These are phyloP conservation scores for Thalassiosira pacifica DNA, from an alignment of 352 stramenopile species.

Conservation along the genomic window DNA sequence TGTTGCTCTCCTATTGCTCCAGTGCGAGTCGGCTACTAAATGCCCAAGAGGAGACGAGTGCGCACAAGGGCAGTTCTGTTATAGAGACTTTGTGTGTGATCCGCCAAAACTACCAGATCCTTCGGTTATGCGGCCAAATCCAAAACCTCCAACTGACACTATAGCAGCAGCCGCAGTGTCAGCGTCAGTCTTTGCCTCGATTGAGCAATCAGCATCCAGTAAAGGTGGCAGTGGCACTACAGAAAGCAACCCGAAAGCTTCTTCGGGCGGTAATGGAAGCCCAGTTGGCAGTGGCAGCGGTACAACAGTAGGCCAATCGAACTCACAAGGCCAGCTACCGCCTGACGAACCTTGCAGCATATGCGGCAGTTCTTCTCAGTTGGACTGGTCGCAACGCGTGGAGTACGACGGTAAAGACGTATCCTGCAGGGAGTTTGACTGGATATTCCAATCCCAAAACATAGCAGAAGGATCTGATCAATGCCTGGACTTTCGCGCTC, in stretches of 20 bases:
- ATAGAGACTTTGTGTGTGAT: constrained; percentile 62
- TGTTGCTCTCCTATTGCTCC: too few species aligned
- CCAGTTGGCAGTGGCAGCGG: background rate
- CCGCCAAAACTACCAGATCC: too few species aligned
- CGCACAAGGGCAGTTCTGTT: constrained; percentile 45
- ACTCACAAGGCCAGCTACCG: background rate
- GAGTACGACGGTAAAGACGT: background rate
- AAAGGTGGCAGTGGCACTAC: background rate
- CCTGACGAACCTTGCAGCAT: background rate
- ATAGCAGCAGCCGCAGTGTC: too few species aligned
- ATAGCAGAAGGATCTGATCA: background rate
- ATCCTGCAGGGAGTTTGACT: constrained; percentile 1
- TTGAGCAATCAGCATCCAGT: background rate
- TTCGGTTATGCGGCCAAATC: too few species aligned
- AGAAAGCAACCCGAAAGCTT: background rate
- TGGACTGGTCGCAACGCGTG: constrained; percentile 4
- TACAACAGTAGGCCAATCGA: background rate
- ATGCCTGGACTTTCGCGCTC: constrained; percentile 6
- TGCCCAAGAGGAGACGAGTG: constrained; percentile 52
- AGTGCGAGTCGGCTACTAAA: constrained; percentile 42
- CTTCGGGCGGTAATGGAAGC: constrained; percentile 1
- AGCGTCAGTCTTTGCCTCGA: too few species aligned
- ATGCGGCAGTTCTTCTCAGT: background rate
- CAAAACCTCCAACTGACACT: too few species aligned
- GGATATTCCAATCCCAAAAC: constrained; percentile 1